Percentiles rank a stretch among this genome's conserved stretches.
phyloP scores from a whole-genome alignment of 352 stramenopile species.

The Pythium phragmiticola region DNA sequence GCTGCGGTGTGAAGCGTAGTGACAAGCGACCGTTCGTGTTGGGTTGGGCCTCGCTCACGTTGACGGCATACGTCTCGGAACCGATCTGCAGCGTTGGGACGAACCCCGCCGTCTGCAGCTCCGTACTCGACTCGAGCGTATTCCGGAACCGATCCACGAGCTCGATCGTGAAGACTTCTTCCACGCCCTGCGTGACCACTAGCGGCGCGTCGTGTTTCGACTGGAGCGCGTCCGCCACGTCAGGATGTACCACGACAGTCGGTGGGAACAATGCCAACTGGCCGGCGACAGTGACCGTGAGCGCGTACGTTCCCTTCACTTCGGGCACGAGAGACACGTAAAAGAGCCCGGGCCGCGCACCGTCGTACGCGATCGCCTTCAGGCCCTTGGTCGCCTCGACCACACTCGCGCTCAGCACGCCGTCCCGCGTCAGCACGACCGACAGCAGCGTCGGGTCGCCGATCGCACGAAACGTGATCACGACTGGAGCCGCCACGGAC shows the following conservation, averaged over 20 bases:
- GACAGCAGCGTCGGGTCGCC: conserved; percentile 41
- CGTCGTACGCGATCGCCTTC: conserved; percentile 69
- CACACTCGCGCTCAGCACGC: conserved; percentile 46
- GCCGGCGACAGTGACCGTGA: conserved; percentile 53
- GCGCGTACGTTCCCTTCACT: conserved; percentile 63
- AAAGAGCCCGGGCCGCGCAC: conserved; percentile 62
- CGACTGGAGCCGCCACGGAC: conserved; percentile 25
- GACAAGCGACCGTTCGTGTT: conserved; percentile 90
- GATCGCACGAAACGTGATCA: conserved; percentile 50
- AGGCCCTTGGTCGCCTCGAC: conserved; percentile 69
- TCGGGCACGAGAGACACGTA: conserved; percentile 82
- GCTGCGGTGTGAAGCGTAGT: conserved; percentile 72
- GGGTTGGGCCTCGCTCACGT: conserved; percentile 45
- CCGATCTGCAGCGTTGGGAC: conserved; percentile 52
- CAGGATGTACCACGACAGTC: conserved; percentile 78
- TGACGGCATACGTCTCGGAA: conserved; percentile 30
- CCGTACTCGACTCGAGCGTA: conserved; percentile 75
- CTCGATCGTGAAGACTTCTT: conserved; percentile 84
- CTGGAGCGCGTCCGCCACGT: conserved; percentile 55
- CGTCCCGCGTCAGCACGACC: conserved; percentile 43
- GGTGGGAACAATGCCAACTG: conserved; percentile 61
- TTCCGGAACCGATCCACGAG: conserved; percentile 92
- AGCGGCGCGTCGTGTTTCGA: conserved; percentile 78
- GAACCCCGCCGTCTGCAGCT: conserved; percentile 53
- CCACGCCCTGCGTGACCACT: conserved; percentile 78